Evolutionary conservation across 2,329 filamentous ascomycete genomes (phyloP).

Genomic region (Aspergillus melleus): DNA sequence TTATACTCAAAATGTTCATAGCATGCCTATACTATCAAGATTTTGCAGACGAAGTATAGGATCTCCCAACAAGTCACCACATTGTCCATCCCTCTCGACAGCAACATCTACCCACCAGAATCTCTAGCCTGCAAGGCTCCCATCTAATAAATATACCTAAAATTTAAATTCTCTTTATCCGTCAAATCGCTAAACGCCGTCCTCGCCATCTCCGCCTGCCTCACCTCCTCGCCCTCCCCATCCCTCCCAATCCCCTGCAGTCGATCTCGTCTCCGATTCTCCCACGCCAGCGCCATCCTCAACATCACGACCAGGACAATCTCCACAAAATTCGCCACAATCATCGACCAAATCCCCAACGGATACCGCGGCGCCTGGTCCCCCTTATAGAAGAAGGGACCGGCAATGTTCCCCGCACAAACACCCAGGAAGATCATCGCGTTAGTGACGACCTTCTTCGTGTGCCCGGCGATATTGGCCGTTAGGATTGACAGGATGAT

Average conservation of each 20-base stretch:
- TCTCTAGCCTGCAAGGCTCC: too few species aligned
- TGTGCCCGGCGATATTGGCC: slow-evolving; percentile 53
- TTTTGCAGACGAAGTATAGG: too few species aligned
- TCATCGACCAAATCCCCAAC: slow-evolving; percentile 58
- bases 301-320: slow-evolving; percentile 47
- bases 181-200: slow-evolving; percentile 58
- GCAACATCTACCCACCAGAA: too few species aligned
- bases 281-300: slow-evolving; percentile 48
- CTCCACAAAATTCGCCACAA: slow-evolving; percentile 55
- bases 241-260: slow-evolving; percentile 41
- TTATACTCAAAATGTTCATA: too few species aligned
- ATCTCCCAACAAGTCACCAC: too few species aligned
- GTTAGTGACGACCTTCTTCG: slow-evolving; percentile 64
- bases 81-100: too few species aligned
- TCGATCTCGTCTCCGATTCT: slow-evolving; percentile 52
- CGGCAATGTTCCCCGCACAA: slow-evolving; percentile 61
- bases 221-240: slow-evolving; percentile 39
- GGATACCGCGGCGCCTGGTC: too few species aligned
- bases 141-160: slow-evolving; percentile 22
- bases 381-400: slow-evolving; percentile 62
- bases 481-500: slow-evolving; percentile 49
- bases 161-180: slow-evolving; percentile 53
- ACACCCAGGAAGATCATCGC: slow-evolving; percentile 61
- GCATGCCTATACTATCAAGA: too few species aligned
- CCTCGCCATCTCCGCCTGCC: slow-evolving; percentile 49